A percentile compares a stretch with the other conserved stretches of the same genome.
Conservation (phyloP, 1,284 basidiomycete genomes). For the Vanrija humicola region DNA sequence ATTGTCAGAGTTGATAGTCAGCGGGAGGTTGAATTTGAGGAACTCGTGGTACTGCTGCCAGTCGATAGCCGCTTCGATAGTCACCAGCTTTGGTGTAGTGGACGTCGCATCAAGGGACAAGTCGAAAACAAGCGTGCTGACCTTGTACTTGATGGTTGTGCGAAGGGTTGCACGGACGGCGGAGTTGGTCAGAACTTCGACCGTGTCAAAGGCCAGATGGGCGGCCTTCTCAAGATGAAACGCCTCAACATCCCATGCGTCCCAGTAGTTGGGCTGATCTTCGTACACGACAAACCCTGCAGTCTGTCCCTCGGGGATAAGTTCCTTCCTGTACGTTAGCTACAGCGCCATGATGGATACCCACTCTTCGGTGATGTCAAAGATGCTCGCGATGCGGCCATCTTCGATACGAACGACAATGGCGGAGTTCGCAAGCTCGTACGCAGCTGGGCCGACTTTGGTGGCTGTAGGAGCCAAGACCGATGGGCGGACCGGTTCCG, state of each 20-base stretch:
- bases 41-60: constrained; percentile 85
- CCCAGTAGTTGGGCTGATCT: constrained; percentile 55
- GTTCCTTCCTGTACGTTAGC: constrained; percentile 3
- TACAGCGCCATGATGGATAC: constrained; percentile 58
- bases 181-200: constrained; percentile 70
- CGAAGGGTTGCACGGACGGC: constrained; percentile 70
- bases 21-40: constrained; percentile 84
- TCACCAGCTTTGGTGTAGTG: constrained; percentile 51
- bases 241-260: constrained; percentile 73
- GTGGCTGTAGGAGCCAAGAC: neutral
- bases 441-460: no score
- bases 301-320: constrained; percentile 57
- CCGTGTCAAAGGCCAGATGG: constrained; percentile 63
- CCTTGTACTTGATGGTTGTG: constrained; percentile 57
- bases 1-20: constrained; percentile 73
- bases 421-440: neutral
- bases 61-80: constrained; percentile 67
- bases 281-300: constrained; percentile 83
- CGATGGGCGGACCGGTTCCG: no score
- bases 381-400: constrained; percentile 74
- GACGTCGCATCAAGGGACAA: constrained; percentile 70
- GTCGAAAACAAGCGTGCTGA: constrained; percentile 27
- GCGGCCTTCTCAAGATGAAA: constrained; percentile 77
- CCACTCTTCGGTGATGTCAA: constrained; percentile 66
- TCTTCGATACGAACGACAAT: constrained; percentile 59